These are phyloP conservation scores for Heterobasidion irregulare DNA, from an alignment of 1,284 basidiomycete genomes.

Conservation along the genomic window DNA sequence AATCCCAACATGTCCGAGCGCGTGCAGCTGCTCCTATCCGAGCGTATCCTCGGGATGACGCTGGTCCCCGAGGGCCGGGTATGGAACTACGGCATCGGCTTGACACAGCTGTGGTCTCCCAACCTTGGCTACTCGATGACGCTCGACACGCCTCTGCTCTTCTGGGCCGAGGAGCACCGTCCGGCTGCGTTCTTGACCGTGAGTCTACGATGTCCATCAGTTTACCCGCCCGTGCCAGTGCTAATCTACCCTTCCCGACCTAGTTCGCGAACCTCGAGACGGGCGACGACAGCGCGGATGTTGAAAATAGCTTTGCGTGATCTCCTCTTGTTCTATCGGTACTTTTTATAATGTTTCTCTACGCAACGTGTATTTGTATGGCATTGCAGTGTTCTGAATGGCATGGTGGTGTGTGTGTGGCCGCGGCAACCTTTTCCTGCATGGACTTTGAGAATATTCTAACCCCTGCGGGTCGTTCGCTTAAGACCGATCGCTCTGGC, in stretches of 20 bases:
- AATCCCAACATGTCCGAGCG: conserved; percentile 97
- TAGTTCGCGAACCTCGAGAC: conserved; percentile 76
- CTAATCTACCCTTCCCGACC: background rate
- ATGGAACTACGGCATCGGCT: conserved; percentile 91
- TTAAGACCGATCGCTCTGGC: too few species aligned
- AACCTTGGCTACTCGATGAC: conserved; percentile 81
- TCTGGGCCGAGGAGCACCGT: conserved; percentile 95
- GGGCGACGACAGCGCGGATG: conserved; percentile 79
- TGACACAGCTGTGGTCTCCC: conserved; percentile 88
- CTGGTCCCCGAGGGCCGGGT: conserved; percentile 85
- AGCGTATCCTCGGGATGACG: conserved; percentile 89
- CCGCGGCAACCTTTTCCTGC: too few species aligned
- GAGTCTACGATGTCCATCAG: conserved; percentile 21
- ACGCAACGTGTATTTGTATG: background rate
- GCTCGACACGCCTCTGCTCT: conserved; percentile 85
- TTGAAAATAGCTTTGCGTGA: conserved; percentile 76
- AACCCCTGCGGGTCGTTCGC: too few species aligned
- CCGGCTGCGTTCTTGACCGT: conserved; percentile 87
- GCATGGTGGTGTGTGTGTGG: too few species aligned
- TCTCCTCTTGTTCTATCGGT: conserved; percentile 1
- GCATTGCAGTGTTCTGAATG: background rate
- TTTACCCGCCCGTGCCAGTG: too few species aligned
- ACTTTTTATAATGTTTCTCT: background rate
- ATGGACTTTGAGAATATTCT: too few species aligned
- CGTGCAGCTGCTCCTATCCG: conserved; percentile 90